phyloP scores from a whole-genome alignment of 176 grass and related monocot genomes.

The Aegilops bicornis region DNA sequence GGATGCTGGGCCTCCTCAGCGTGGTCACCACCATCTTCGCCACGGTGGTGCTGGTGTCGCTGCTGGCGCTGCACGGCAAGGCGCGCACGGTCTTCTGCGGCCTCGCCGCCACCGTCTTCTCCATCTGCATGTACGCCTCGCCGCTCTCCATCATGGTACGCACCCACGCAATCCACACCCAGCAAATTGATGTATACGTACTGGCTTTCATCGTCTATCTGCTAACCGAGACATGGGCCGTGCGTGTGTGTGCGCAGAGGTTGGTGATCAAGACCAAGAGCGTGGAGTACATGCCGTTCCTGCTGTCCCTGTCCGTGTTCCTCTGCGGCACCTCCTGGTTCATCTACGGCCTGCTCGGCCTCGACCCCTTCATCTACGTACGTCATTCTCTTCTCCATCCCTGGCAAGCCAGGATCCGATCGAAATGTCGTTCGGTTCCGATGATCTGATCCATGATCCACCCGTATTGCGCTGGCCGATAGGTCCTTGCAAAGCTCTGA shows the following conservation, averaged over 20 bases:
- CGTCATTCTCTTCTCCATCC: neutral
- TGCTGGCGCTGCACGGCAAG: conserved; percentile 69
- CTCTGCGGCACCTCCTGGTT: conserved; percentile 97
- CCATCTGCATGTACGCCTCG: conserved; percentile 98
- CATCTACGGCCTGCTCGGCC: conserved; percentile 89
- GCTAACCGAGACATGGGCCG: neutral
- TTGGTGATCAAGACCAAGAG: conserved; percentile 98
- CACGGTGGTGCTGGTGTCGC: conserved; percentile 60
- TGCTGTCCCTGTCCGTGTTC: conserved; percentile 90
- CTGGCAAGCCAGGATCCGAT: neutral
- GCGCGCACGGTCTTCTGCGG: conserved; percentile 87
- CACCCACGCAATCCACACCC: too few relatives aligned
- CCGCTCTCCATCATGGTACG: conserved; percentile 96
- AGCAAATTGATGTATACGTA: too few relatives aligned
- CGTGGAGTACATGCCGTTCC: conserved; percentile 99
- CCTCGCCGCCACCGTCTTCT: conserved; percentile 81
- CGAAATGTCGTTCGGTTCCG: neutral
- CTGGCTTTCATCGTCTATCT: too few relatives aligned
- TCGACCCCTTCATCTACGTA: conserved; percentile 73
- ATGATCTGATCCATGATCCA: neutral
- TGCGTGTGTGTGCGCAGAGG: conserved; percentile 46
- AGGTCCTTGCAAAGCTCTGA: neutral
- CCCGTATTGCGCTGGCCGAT: neutral
- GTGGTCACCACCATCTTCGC: conserved; percentile 61
- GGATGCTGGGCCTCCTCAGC: conserved; percentile 63